These are phyloP conservation scores for Datisca glomerata DNA, from an alignment of 306 rosid species.

Conservation along the genomic window DNA sequence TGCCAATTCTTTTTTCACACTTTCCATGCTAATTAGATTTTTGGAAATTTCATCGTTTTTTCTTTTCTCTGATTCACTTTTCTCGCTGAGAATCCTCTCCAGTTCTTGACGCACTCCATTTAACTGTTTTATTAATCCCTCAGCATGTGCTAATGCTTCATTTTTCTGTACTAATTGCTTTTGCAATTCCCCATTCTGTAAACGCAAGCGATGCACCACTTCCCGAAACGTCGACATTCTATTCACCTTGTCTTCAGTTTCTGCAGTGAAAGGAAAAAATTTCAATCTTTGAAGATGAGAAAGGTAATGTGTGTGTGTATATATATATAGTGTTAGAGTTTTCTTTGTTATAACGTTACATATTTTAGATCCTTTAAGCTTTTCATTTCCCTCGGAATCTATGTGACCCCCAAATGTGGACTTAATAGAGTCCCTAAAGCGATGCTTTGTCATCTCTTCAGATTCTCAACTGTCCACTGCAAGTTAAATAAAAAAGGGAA, in stretches of 20 bases:
- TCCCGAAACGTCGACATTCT: conserved; percentile 49
- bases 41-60: conserved; percentile 18
- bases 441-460: conserved; percentile 55
- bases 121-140: too few species aligned
- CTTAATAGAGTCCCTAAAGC: conserved; percentile 53
- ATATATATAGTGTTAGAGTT: too few species aligned
- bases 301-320: too few species aligned
- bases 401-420: conserved; percentile 68
- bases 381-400: conserved; percentile 54
- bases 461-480: conserved; percentile 21
- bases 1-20: conserved; percentile 25
- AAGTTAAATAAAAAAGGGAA: conserved; percentile 21
- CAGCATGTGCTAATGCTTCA: conserved; percentile 18
- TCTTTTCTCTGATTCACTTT: conserved; percentile 22
- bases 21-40: conserved; percentile 12
- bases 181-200: conserved; percentile 24
- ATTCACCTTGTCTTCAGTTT: conserved; percentile 46
- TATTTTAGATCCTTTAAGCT: conserved; percentile 50
- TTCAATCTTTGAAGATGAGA: too few species aligned
- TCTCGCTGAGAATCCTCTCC: conserved; percentile 18
- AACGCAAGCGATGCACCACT: conserved; percentile 15
- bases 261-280: conserved; percentile 34
- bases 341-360: conserved; percentile 53
- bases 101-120: conserved; percentile 29
- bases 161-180: conserved; percentile 16